Evolutionary conservation across 208 protist species (phyloP).

Genomic region (Acanthamoeba culbertsoni): DNA sequence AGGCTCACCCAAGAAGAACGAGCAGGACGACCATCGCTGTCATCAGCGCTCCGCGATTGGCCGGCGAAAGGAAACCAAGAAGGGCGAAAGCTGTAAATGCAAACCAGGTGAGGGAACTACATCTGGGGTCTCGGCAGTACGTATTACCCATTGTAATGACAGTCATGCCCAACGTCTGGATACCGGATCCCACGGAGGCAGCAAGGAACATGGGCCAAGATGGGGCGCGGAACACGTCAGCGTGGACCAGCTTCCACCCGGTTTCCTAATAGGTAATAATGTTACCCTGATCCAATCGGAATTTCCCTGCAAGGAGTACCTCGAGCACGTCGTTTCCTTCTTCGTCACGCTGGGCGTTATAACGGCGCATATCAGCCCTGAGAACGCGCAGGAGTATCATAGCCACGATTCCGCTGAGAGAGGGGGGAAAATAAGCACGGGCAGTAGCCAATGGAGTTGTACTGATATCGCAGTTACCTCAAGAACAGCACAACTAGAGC

Average conservation of each 20-base stretch:
- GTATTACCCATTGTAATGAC: constrained; percentile 75
- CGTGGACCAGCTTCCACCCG: constrained; percentile 95
- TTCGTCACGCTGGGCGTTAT: constrained; percentile 83
- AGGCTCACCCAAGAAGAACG: constrained; percentile 84
- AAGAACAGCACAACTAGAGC: constrained; percentile 94
- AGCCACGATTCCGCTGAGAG: constrained; percentile 87
- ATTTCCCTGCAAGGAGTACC: no score
- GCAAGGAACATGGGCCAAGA: constrained; percentile 83
- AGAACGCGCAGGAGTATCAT: constrained; percentile 95
- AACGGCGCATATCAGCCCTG: constrained; percentile 92
- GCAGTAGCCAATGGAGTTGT: neutral
- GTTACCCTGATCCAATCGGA: no score
- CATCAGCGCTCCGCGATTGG: constrained; percentile 91
- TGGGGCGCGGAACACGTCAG: constrained; percentile 94
- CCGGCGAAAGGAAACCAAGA: constrained; percentile 94
- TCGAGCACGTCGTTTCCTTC: neutral
- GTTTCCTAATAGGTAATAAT: no score
- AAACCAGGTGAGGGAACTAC: no score
- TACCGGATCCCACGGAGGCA: constrained; percentile 90
- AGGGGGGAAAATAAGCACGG: neutral
- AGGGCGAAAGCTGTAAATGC: constrained; percentile 92
- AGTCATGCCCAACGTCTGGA: constrained; percentile 89
- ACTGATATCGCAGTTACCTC: no score
- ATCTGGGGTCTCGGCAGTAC: no score
- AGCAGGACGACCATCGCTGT: constrained; percentile 85